Conservation (phyloP, 148 eudicot species). For the Polygonum maritimum region DNA sequence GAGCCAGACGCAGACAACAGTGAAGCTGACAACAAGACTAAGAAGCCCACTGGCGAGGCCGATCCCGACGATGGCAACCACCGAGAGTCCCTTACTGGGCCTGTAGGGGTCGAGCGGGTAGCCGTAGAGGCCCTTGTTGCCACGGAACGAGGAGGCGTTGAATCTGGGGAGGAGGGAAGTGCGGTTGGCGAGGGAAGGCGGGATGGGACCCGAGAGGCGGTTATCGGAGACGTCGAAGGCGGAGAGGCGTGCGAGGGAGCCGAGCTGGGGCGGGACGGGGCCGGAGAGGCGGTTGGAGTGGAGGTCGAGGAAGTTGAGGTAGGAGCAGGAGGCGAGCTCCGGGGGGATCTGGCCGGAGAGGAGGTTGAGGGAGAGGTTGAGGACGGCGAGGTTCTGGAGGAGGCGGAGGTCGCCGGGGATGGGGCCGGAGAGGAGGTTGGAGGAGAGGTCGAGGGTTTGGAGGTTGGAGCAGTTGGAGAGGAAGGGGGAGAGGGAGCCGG, state of each 20-base stretch:
- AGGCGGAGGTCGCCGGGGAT: slow-evolving; percentile 34
- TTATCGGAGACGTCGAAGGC: slow-evolving; percentile 42
- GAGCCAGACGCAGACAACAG: slow-evolving; percentile 65
- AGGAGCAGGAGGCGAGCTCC: slow-evolving; percentile 38
- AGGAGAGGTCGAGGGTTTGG: slow-evolving; percentile 52
- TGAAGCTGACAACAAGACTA: slow-evolving; percentile 53
- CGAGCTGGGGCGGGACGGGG: slow-evolving; percentile 36
- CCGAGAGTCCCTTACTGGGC: slow-evolving; percentile 27
- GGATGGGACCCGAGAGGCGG: slow-evolving; percentile 36
- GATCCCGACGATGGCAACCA: slow-evolving; percentile 57
- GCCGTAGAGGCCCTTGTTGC: slow-evolving; percentile 57
- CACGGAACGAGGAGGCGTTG: slow-evolving; percentile 47
- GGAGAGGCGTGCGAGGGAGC: slow-evolving; percentile 29
- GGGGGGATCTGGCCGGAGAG: slow-evolving; percentile 39
- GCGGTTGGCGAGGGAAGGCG: slow-evolving; percentile 40
- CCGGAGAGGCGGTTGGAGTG: slow-evolving; percentile 34
- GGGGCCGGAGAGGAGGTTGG: slow-evolving; percentile 33
- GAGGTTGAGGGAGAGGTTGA: slow-evolving; percentile 38
- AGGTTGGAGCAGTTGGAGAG: slow-evolving; percentile 45
- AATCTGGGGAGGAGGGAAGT: slow-evolving; percentile 34
- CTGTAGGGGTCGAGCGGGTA: slow-evolving; percentile 40
- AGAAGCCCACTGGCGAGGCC: slow-evolving; percentile 72
- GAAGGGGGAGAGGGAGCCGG: slow-evolving; percentile 45
- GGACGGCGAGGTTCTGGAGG: slow-evolving; percentile 51
- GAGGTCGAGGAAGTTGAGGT: slow-evolving; percentile 54